A percentile compares a stretch with the other conserved stretches of the same genome.
Conservation (phyloP, 202 grass and related monocot genomes). For the Schoenoplectus triqueter region DNA sequence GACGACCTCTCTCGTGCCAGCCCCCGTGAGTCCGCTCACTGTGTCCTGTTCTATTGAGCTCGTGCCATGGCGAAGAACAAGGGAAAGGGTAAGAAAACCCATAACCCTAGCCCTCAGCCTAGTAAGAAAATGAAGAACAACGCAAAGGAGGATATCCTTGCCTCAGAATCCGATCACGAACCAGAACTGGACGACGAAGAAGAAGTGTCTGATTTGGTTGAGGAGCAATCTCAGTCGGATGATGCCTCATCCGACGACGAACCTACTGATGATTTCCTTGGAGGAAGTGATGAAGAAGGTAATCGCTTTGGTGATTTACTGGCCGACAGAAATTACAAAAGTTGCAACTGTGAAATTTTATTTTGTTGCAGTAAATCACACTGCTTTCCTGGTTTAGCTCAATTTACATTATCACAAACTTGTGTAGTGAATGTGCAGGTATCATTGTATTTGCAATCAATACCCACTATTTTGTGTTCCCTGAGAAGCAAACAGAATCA, state of each 20-base stretch:
- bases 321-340: too few species aligned
- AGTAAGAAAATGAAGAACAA: conserved; percentile 48
- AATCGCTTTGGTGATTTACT: too few species aligned
- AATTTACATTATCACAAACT: too few species aligned
- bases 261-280: conserved; percentile 70
- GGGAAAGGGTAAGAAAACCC: conserved; percentile 18
- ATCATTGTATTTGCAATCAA: too few species aligned
- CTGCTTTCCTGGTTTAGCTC: too few species aligned
- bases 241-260: conserved; percentile 54
- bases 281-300: conserved; percentile 48
- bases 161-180: conserved; percentile 58
- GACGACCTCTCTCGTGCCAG: background rate
- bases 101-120: background rate
- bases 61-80: conserved; percentile 65
- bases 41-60: background rate
- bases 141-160: conserved; percentile 52
- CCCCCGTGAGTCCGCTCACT: background rate
- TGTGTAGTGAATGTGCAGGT: too few species aligned
- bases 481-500: too few species aligned
- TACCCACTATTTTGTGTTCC: too few species aligned
- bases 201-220: conserved; percentile 45
- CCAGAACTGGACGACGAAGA: conserved; percentile 43
- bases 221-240: conserved; percentile 36
- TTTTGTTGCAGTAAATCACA: background rate
- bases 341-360: too few species aligned